These are phyloP conservation scores for Ustilago xerochloae DNA, from an alignment of 1,284 basidiomycete genomes.

Conservation along the genomic window DNA sequence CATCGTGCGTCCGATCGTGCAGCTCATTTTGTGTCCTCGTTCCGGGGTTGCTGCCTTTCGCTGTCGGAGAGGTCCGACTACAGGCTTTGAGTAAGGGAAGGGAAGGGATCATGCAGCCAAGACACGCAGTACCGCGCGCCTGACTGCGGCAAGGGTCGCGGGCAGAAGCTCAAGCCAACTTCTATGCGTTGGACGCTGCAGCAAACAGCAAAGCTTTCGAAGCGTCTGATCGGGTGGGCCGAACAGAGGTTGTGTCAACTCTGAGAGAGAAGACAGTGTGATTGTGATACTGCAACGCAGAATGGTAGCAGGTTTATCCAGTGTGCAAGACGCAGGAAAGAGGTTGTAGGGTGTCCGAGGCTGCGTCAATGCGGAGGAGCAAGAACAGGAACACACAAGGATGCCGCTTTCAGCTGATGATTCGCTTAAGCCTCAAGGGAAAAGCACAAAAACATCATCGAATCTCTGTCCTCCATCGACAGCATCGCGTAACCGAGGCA, in stretches of 20 bases:
- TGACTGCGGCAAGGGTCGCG: not conserved
- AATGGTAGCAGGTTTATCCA: not conserved
- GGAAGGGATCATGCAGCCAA: not conserved
- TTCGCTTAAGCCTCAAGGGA: constrained; percentile 14
- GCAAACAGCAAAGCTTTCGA: not conserved
- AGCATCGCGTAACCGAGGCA: not conserved
- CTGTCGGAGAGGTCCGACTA: too few relatives aligned
- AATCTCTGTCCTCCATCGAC: not conserved
- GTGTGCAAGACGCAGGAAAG: constrained; percentile 1
- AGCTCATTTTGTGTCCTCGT: not conserved
- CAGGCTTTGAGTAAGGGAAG: too few relatives aligned
- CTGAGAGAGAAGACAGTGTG: not conserved
- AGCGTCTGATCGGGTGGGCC: not conserved
- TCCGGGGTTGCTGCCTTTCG: not conserved
- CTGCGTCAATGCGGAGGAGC: not conserved
- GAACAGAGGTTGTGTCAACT: too few relatives aligned
- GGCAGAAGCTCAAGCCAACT: not conserved
- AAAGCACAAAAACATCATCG: constrained; percentile 34
- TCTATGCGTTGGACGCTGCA: not conserved
- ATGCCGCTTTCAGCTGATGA: constrained; percentile 13
- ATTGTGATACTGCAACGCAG: not conserved
- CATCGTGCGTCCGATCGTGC: not conserved
- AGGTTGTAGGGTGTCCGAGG: not conserved
- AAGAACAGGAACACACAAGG: not conserved
- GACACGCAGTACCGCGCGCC: not conserved